phyloP scores from a whole-genome alignment of 805 yeast genomes.

The Candida patagonica region DNA sequence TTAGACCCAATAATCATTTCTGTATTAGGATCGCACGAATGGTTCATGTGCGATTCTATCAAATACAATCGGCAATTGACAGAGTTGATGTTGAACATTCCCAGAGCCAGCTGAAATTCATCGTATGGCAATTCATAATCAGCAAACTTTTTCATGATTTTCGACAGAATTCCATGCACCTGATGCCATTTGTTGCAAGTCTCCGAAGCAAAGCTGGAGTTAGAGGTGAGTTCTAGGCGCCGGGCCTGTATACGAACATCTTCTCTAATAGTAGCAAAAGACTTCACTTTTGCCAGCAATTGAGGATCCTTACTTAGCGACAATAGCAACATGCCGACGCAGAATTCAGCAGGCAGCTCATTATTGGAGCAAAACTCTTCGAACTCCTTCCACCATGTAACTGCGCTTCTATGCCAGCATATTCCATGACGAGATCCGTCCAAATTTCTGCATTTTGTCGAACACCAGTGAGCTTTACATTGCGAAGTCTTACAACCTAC shows the following conservation, averaged over 20 bases:
- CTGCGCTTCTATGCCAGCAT: conserved; percentile 41
- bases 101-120: conserved; percentile 52
- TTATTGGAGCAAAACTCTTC: conserved; percentile 55
- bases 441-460: not conserved
- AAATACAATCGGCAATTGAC: conserved; percentile 49
- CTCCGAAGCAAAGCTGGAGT: conserved; percentile 18
- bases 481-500: not conserved
- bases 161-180: conserved; percentile 43
- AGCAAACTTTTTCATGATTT: conserved; percentile 34
- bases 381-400: conserved; percentile 39
- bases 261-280: conserved; percentile 65
- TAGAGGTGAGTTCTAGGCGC: conserved; percentile 20
- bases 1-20: conserved; percentile 35
- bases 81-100: conserved; percentile 68
- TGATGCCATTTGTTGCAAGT: conserved; percentile 50
- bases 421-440: conserved; percentile 34
- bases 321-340: conserved; percentile 50
- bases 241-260: conserved; percentile 51
- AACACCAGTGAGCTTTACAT: conserved; percentile 2
- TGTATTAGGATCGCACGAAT: conserved; percentile 66
- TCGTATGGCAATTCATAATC: conserved; percentile 34
- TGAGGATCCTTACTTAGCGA: conserved; percentile 30
- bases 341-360: conserved; percentile 61
- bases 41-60: conserved; percentile 64
- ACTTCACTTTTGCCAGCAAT: conserved; percentile 37